Evolutionary conservation across 768 basidiomycete species (phyloP), one percentile per base, ranked within the genome.

Genomic region (Cystofilobasidium ferigula): DNA sequence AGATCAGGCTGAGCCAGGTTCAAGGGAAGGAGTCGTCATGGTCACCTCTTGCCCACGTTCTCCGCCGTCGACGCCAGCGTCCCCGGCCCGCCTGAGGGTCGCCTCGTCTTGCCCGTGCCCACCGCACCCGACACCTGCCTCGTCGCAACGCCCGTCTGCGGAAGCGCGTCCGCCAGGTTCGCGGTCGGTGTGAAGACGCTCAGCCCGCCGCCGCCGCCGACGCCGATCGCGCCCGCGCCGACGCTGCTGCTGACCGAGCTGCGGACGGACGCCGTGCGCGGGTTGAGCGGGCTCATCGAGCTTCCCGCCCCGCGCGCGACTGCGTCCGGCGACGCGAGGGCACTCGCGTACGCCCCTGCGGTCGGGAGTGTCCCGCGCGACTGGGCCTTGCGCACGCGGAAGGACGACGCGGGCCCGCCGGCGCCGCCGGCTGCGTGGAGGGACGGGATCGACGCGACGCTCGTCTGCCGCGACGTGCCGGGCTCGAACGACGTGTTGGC

Each of bases 211-310:
- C 22, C 8, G 4, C 47, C 47, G 22, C 47, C 47, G 6, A n/a
- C n/a, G n/a, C n/a, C n/a, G n/a, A n/a, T n/a, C n/a, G n/a, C n/a
- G n/a, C n/a, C n/a, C n/a, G 22, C 47, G 8, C 47, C 47, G 22
- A 48, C 2, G 47, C 47, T 48, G 47, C 47, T 48, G 47, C 47
- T 48, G 47, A 48, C 47, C 47, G 47, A 48, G 47, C 47, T 48
- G 5, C 47, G 47, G n/a, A n/a, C 24, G 13, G 47, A 48, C 3
- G 47, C 47, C 47, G 47, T n/a, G n/a, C 47, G 47, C 22, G 47
- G 47, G 22, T 48, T 48, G 10, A 48, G 47, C 22, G 47, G 47
- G 47, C 47, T 48, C 47, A 48, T 48, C 22, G 22, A 9, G 47
- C n/a, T 48, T 5, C n/a, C 47, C 22, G 22, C 45, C 20, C 47